Evolutionary conservation across 768 basidiomycete genomes (phyloP).

Genomic region (Paxillus ammoniavirescens): DNA sequence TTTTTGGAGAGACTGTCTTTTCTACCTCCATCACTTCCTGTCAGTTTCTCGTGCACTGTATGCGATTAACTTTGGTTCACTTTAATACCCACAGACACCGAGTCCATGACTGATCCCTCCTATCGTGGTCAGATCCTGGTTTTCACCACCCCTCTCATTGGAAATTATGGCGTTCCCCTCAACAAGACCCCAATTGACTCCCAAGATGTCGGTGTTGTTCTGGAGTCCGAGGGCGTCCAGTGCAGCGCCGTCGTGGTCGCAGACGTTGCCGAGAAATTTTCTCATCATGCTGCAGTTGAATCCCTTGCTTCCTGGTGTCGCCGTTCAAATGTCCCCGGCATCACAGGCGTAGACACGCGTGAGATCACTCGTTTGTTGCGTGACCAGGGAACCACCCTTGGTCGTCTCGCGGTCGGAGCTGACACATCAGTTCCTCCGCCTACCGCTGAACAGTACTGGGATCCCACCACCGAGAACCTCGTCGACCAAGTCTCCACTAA

Average conservation of each 20-base stretch:
- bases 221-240: conserved; percentile 88
- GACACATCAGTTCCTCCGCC: conserved; percentile 66
- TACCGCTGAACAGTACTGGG: conserved; percentile 76
- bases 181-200: conserved; percentile 73
- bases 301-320: conserved; percentile 92
- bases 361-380: conserved; percentile 92
- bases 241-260: conserved; percentile 92
- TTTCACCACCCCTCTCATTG: conserved; percentile 97
- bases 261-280: conserved; percentile 92
- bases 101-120: conserved; percentile 99
- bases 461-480: conserved; percentile 88
- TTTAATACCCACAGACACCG: conserved; percentile 68
- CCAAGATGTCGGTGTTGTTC: conserved; percentile 79
- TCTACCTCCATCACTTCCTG: conserved; percentile 99
- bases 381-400: conserved; percentile 96
- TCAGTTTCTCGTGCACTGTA: conserved; percentile 37
- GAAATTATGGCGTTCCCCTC: conserved; percentile 93
- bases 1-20: conserved; percentile 97
- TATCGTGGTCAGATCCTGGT: conserved; percentile 98
- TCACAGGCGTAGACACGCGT: conserved; percentile 96
- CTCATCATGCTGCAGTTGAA: conserved; percentile 93
- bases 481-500: conserved; percentile 92
- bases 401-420: conserved; percentile 80
- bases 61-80: conserved; percentile 7
- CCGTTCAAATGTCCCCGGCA: conserved; percentile 85